A percentile compares a stretch with the other conserved stretches of the same genome.
These are phyloP conservation scores for Fusarium acutatum DNA, from an alignment of 2,329 filamentous ascomycete genomes.

Conservation along the genomic window DNA sequence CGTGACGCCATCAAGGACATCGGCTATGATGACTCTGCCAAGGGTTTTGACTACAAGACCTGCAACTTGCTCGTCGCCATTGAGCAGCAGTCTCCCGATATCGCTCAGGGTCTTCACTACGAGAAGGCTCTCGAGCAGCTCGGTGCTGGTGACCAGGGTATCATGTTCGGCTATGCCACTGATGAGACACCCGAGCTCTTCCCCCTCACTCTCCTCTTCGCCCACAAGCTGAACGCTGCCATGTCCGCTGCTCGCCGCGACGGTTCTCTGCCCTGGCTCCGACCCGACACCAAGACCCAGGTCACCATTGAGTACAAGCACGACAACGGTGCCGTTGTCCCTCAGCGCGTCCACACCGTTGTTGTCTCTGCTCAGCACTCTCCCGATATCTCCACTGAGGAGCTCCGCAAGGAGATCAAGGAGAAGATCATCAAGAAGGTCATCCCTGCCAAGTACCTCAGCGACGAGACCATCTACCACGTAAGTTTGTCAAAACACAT, in stretches of 20 bases:
- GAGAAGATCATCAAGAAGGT: conserved; percentile 97
- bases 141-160: conserved; percentile 98
- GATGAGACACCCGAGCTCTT: conserved; percentile 98
- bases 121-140: conserved; percentile 97
- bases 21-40: conserved; percentile 94
- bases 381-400: conserved; percentile 86
- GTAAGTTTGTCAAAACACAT: conserved; percentile 58
- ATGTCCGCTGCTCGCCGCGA: conserved; percentile 91
- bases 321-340: conserved; percentile 92
- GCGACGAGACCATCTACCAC: conserved; percentile 95
- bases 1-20: conserved; percentile 97
- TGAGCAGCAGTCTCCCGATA: conserved; percentile 98
- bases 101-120: conserved; percentile 98
- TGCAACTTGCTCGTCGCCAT: conserved; percentile 98
- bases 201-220: conserved; percentile 90
- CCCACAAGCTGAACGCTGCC: conserved; percentile 96
- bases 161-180: conserved; percentile 99
- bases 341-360: conserved; percentile 92
- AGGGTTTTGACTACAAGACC: conserved; percentile 99
- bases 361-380: conserved; percentile 97
- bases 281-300: conserved; percentile 99
- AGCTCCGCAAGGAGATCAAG: conserved; percentile 92
- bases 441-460: conserved; percentile 91
- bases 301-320: conserved; percentile 99
- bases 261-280: conserved; percentile 89